Percentiles rank a stretch among this genome's conserved stretches.
Conservation (phyloP, 768 basidiomycete species). For the Pleurotus giganteus region DNA sequence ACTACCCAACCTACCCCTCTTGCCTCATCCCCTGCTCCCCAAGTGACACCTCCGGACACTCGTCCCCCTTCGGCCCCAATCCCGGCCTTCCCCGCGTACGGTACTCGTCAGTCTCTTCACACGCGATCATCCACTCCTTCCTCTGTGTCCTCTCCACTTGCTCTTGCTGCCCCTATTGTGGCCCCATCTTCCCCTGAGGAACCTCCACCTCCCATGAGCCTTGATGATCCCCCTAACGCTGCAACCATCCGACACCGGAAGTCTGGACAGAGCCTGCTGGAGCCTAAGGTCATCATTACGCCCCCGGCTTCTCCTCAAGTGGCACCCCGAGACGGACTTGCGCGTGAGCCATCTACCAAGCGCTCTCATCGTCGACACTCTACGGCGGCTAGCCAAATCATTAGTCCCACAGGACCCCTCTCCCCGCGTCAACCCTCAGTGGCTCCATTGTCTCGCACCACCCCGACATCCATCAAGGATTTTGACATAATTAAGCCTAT, state of each 20-base stretch:
- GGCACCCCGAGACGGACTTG: conserved; percentile 38
- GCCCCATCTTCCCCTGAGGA: conserved; percentile 64
- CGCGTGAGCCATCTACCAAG: conserved; percentile 47
- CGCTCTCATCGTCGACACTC: conserved; percentile 73
- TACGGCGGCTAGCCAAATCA: conserved; percentile 56
- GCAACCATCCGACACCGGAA: conserved; percentile 60
- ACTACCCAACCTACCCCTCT: conserved; percentile 70
- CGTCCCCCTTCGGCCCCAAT: conserved; percentile 23
- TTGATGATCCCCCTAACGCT: conserved; percentile 46
- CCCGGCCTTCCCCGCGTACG: conserved; percentile 25
- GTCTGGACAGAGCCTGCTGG: conserved; percentile 62
- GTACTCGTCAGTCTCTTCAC: conserved; percentile 49
- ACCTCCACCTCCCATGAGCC: conserved; percentile 60
- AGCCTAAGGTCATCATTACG: conserved; percentile 66
- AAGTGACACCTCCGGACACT: conserved; percentile 26
- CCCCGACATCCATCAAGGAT: conserved; percentile 93
- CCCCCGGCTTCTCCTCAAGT: conserved; percentile 77
- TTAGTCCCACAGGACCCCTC: conserved; percentile 65
- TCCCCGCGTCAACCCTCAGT: conserved; percentile 86
- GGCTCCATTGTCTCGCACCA: conserved; percentile 74
- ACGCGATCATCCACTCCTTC: conserved; percentile 88
- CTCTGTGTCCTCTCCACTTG: conserved; percentile 84
- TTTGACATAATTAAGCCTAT: conserved; percentile 99
- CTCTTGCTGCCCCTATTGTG: conserved; percentile 80
- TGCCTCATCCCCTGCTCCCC: conserved; percentile 47